Evolutionary conservation across 2,329 filamentous ascomycete species (phyloP).

Genomic region (Parascedosporium putredinis): DNA sequence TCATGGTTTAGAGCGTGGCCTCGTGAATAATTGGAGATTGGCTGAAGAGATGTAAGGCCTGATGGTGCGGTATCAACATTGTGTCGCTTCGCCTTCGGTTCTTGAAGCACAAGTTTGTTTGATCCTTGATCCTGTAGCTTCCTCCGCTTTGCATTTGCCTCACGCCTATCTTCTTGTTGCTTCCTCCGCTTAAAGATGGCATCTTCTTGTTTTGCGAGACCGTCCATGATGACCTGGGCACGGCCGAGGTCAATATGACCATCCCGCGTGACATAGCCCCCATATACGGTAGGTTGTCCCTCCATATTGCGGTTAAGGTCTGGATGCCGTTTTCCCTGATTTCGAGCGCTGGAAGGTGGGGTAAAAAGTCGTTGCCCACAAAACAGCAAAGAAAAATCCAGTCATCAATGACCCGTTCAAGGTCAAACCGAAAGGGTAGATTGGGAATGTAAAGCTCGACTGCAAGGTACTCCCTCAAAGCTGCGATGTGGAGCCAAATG

Average conservation of each 20-base stretch:
- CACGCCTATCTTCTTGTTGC: slow-evolving; percentile 73
- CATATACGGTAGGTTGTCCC: slow-evolving; percentile 82
- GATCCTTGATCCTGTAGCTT: slow-evolving; percentile 54
- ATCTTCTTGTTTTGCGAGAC: slow-evolving; percentile 86
- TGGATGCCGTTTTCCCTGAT: slow-evolving; percentile 97
- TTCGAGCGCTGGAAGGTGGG: slow-evolving; percentile 92
- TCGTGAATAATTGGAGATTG: slow-evolving; percentile 39
- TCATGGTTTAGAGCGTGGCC: slow-evolving; percentile 65
- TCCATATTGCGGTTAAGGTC: slow-evolving; percentile 92
- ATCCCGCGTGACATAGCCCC: slow-evolving; percentile 95
- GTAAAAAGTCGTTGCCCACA: slow-evolving; percentile 95
- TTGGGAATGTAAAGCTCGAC: slow-evolving; percentile 77
- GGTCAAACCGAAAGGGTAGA: slow-evolving; percentile 79
- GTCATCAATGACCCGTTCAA: slow-evolving; percentile 90
- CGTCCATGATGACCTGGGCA: slow-evolving; percentile 79
- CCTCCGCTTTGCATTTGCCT: slow-evolving; percentile 68
- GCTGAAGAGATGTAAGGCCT: slow-evolving; percentile 16
- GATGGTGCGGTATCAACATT: slow-evolving; percentile 11
- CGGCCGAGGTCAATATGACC: slow-evolving; percentile 79
- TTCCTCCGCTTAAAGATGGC: slow-evolving; percentile 83
- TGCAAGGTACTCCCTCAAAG: slow-evolving; percentile 85
- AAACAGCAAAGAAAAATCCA: slow-evolving; percentile 99
- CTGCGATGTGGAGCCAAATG: slow-evolving; percentile 92
- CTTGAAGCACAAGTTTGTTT: slow-evolving; percentile 15
- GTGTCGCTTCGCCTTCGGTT: slow-evolving; percentile 11